phyloP scores from a whole-genome alignment of 1,139 yeast species.

The Yamadazyma atlantica region DNA sequence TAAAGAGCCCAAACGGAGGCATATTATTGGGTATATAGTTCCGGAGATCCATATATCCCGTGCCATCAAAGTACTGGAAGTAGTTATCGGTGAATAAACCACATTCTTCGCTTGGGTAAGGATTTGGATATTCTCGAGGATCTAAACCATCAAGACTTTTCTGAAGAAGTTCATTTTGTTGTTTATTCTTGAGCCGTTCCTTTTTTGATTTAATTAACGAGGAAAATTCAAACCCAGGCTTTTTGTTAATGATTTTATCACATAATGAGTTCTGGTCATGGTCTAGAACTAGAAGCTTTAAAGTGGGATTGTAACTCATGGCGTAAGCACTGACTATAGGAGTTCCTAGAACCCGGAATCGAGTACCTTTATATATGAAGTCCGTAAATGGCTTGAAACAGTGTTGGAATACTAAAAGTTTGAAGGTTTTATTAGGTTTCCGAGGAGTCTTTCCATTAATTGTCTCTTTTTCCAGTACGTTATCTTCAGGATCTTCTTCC shows the following conservation, averaged over 20 bases:
- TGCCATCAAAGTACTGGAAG: conserved; percentile 7
- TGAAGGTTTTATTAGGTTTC: conserved; percentile 15
- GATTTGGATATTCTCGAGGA: conserved; percentile 25
- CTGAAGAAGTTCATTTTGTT: conserved; percentile 3
- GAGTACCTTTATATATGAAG: conserved; percentile 35
- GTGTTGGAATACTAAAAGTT: conserved; percentile 34
- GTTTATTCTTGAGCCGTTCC: conserved; percentile 11
- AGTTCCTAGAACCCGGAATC: conserved; percentile 43
- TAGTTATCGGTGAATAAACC: conserved; percentile 4
- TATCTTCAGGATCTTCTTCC: conserved; percentile 8
- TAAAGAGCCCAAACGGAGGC: conserved; percentile 44
- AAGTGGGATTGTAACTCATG: conserved; percentile 31
- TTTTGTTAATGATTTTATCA: conserved; percentile 34
- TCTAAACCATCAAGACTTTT: conserved; percentile 8
- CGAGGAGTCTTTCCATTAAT: not conserved
- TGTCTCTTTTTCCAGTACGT: too few species aligned
- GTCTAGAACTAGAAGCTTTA: conserved; percentile 38
- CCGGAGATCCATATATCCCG: conserved; percentile 10
- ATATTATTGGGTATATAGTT: conserved; percentile 30
- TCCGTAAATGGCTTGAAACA: conserved; percentile 42
- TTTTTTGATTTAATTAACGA: conserved; percentile 23
- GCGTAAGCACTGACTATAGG: conserved; percentile 31
- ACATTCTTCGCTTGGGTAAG: conserved; percentile 23
- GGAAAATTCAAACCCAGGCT: conserved; percentile 27
- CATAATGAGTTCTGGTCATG: conserved; percentile 35